Evolutionary conservation across 768 basidiomycete species (phyloP).

Genomic region (Rubroboletus pulcherrimus): DNA sequence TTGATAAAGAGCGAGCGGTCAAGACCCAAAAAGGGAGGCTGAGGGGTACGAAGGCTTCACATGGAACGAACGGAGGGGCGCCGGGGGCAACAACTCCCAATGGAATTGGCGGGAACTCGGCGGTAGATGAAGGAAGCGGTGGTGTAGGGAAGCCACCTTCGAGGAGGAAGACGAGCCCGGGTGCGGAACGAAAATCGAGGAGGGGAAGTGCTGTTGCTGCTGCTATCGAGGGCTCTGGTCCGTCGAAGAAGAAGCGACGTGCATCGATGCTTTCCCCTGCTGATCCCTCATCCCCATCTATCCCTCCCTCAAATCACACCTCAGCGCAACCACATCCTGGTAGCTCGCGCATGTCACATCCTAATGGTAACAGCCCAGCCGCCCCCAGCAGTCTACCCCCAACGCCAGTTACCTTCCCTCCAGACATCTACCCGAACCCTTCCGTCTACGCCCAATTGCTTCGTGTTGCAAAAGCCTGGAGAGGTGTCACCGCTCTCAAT

Average conservation of each 20-base stretch:
- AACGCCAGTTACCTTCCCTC: constrained; percentile 37
- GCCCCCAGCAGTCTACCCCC: constrained; percentile 13
- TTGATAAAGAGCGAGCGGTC: constrained; percentile 47
- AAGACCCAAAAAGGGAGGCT: constrained; percentile 42
- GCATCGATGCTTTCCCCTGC: constrained; percentile 33
- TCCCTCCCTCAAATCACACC: constrained; percentile 9
- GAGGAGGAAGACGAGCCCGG: constrained; percentile 36
- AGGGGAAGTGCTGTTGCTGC: constrained; percentile 34
- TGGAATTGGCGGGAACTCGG: constrained; percentile 9
- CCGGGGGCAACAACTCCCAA: constrained; percentile 18
- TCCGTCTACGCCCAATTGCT: constrained; percentile 48
- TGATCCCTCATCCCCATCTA: constrained; percentile 19
- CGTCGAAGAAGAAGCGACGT: constrained; percentile 37
- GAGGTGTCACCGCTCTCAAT: constrained; percentile 60
- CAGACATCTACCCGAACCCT: constrained; percentile 28
- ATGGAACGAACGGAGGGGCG: constrained; percentile 21
- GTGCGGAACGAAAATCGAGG: constrained; percentile 38
- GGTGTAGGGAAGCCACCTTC: constrained; percentile 25
- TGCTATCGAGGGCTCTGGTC: constrained; percentile 32
- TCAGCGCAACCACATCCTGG: constrained; percentile 14
- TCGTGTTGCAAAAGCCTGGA: constrained; percentile 61
- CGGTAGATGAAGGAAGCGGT: constrained; percentile 16
- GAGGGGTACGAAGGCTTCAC: constrained; percentile 28
- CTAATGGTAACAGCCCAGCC: constrained; percentile 4
- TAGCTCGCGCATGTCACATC: constrained; percentile 17